Evolutionary conservation across 2,329 filamentous ascomycete genomes (phyloP).

Genomic region (Sarocladium brachiariae): DNA sequence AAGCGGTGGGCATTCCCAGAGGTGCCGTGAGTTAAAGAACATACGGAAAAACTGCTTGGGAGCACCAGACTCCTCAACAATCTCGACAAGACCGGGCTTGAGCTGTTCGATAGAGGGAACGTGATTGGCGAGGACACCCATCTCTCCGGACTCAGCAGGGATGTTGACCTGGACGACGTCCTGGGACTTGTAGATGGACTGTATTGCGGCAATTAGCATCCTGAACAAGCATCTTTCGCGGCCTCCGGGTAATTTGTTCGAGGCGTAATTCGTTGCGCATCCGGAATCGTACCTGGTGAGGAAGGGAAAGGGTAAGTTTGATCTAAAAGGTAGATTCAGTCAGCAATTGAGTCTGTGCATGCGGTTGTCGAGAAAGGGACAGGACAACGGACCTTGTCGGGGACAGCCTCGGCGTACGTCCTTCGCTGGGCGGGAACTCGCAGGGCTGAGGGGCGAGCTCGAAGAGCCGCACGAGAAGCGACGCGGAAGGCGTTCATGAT

Average conservation of each 20-base stretch:
- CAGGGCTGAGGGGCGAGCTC: conserved; percentile 72
- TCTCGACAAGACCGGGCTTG: conserved; percentile 92
- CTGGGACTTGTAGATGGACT: conserved; percentile 65
- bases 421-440: conserved; percentile 73
- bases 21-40: conserved; percentile 24
- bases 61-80: conserved; percentile 84
- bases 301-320: conserved; percentile 95
- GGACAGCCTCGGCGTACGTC: conserved; percentile 82
- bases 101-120: conserved; percentile 98
- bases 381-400: conserved; percentile 59
- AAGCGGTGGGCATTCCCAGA: too few species aligned
- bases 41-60: conserved; percentile 98
- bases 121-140: conserved; percentile 99
- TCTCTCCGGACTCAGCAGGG: conserved; percentile 94
- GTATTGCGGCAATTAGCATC: conserved; percentile 45
- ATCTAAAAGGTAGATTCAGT: conserved; percentile 49
- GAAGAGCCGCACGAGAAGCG: conserved; percentile 73
- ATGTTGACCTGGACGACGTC: conserved; percentile 94
- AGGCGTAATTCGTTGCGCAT: conserved; percentile 12
- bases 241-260: conserved; percentile 11
- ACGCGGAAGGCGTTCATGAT: conserved; percentile 93
- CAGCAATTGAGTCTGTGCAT: conserved; percentile 11
- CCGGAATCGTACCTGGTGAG: conserved; percentile 79
- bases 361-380: conserved; percentile 17
- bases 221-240: conserved; percentile 19